phyloP scores from a whole-genome alignment of 805 yeast species.

The Wickerhamiella sorbophila region DNA sequence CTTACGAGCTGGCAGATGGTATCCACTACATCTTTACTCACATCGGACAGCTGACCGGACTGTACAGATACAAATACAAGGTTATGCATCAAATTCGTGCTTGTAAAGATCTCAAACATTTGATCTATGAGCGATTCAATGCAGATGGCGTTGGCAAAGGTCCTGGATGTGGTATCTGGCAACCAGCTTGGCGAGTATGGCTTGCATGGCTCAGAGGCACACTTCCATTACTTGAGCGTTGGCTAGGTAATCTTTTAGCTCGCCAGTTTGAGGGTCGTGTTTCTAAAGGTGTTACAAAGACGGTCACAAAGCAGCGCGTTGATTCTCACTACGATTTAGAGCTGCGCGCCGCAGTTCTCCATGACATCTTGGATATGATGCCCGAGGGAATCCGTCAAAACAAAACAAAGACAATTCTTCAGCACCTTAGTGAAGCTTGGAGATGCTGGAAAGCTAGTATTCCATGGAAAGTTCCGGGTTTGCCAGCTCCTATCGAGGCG shows the following conservation, averaged over 20 bases:
- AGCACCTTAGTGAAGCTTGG: conserved; percentile 97
- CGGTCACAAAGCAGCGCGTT: conserved; percentile 87
- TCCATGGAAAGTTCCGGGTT: conserved; percentile 95
- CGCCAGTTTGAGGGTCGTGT: conserved; percentile 95
- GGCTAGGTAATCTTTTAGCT: conserved; percentile 83
- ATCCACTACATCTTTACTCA: conserved; percentile 81
- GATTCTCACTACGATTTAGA: conserved; percentile 93
- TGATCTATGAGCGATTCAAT: conserved; percentile 75
- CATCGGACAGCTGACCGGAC: conserved; percentile 90
- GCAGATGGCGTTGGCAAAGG: conserved; percentile 75
- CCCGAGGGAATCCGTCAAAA: conserved; percentile 86
- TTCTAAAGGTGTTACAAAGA: conserved; percentile 80
- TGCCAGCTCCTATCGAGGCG: conserved; percentile 79
- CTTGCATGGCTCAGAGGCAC: conserved; percentile 79
- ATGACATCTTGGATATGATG: conserved; percentile 91
- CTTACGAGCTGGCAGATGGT: conserved; percentile 92
- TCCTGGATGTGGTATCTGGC: conserved; percentile 99
- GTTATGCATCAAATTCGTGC: conserved; percentile 97
- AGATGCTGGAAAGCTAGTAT: conserved; percentile 98
- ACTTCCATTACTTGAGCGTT: conserved; percentile 80
- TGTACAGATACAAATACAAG: conserved; percentile 89
- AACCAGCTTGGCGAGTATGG: conserved; percentile 98
- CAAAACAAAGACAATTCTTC: conserved; percentile 74
- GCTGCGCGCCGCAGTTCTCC: conserved; percentile 84
- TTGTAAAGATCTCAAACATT: conserved; percentile 88